Conservation (phyloP, 768 basidiomycete species). For the Mrakia blollopis region DNA sequence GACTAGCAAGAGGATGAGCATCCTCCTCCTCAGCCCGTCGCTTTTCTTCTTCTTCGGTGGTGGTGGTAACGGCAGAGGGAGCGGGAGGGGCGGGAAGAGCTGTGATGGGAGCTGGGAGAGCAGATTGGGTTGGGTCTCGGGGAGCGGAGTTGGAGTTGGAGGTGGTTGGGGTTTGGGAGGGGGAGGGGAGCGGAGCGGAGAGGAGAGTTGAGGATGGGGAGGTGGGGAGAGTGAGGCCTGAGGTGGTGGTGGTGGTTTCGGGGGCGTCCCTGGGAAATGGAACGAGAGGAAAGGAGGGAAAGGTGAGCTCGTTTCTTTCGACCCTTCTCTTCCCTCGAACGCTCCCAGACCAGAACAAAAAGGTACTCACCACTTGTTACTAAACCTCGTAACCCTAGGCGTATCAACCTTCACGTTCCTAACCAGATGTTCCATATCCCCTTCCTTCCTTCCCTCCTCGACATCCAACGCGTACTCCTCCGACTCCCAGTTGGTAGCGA, state of each 20-base stretch:
- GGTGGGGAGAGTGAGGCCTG: background rate
- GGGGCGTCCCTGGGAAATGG: constrained; percentile 20
- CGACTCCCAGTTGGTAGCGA: constrained; percentile 97
- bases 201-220: background rate
- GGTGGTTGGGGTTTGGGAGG: background rate
- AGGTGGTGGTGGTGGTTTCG: background rate
- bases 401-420: constrained; percentile 80
- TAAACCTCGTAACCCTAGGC: constrained; percentile 78
- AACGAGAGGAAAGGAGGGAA: background rate
- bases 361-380: constrained; percentile 42
- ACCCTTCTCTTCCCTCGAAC: too few relatives aligned
- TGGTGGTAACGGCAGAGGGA: background rate
- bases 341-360: too few relatives aligned
- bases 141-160: background rate
- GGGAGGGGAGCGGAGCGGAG: background rate
- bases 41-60: background rate
- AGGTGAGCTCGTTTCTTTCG: background rate
- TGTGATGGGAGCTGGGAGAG: constrained; percentile 22
- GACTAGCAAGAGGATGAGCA: constrained; percentile 10
- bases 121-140: constrained; percentile 11
- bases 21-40: background rate
- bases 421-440: constrained; percentile 71
- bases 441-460: constrained; percentile 66
- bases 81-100: constrained; percentile 14
- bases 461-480: constrained; percentile 57